A percentile compares a stretch with the other conserved stretches of the same genome.
Conservation (phyloP, 495 filamentous ascomycete genomes). For the Tuber indicum region DNA sequence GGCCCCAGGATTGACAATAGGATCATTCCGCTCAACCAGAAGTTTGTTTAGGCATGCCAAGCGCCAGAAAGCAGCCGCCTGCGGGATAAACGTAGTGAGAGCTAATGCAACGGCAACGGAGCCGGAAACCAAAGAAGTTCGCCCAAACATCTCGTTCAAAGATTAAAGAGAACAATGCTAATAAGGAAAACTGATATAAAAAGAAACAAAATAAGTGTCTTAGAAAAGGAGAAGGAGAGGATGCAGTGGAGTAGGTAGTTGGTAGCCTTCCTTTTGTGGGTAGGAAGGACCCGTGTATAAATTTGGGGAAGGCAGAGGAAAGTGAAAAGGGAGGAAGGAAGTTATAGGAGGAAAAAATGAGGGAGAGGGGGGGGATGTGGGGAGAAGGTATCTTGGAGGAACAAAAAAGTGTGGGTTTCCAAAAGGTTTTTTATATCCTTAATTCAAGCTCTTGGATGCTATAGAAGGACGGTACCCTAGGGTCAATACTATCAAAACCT, state of each 20-base stretch:
- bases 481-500: not conserved
- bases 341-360: not conserved
- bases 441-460: not conserved
- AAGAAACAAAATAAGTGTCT: not conserved
- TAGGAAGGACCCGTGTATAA: not conserved
- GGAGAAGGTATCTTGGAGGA: not conserved
- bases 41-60: slow-evolving; percentile 19
- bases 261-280: not conserved
- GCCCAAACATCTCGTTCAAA: slow-evolving; percentile 12
- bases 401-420: not conserved
- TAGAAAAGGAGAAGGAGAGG: slow-evolving; percentile 1
- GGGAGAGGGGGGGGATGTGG: not conserved
- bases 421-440: not conserved
- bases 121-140: slow-evolving; percentile 13
- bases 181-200: not conserved
- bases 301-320: not conserved
- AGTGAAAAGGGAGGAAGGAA: not conserved
- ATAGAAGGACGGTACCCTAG: not conserved
- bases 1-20: slow-evolving; percentile 56
- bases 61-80: slow-evolving; percentile 30
- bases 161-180: not conserved
- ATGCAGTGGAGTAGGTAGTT: slow-evolving; percentile 13
- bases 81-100: slow-evolving; percentile 23
- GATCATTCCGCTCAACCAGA: slow-evolving; percentile 55
- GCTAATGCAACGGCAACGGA: slow-evolving; percentile 15